Percentiles rank a stretch among this genome's conserved stretches.
Evolutionary conservation across 2,329 filamentous ascomycete species (phyloP).

Genomic region (Aspergillus texensis): DNA sequence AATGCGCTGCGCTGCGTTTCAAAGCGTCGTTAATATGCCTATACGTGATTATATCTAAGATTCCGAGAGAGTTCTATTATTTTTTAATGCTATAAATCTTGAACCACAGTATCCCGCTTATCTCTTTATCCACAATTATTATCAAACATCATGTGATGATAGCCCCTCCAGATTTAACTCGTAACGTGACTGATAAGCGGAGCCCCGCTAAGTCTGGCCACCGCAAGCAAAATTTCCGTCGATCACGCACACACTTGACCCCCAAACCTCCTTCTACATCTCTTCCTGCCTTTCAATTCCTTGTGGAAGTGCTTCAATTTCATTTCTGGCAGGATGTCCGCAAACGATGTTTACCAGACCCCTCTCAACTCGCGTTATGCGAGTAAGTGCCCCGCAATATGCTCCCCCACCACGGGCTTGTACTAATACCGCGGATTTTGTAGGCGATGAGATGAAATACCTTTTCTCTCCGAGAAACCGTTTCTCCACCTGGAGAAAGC

Average conservation of each 20-base stretch:
- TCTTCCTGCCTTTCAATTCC: conserved; percentile 26
- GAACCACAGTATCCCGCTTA: not conserved
- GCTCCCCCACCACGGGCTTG: conserved; percentile 1
- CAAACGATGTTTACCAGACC: conserved; percentile 64
- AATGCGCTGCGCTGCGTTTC: not conserved
- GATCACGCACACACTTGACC: conserved; percentile 25
- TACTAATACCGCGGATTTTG: conserved; percentile 14
- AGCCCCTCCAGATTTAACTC: conserved; percentile 21
- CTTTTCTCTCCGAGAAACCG: conserved; percentile 79
- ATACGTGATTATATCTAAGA: not conserved
- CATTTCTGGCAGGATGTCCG: conserved; percentile 35
- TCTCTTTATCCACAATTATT: not conserved
- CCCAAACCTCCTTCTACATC: conserved; percentile 11
- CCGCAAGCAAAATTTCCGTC: conserved; percentile 34
- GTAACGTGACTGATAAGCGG: conserved; percentile 43
- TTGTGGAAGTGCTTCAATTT: conserved; percentile 22
- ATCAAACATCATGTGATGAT: conserved; percentile 26
- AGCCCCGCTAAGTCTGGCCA: conserved; percentile 31
- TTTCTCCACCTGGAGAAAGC: conserved; percentile 76
- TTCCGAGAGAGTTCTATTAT: not conserved
- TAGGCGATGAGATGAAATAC: conserved; percentile 68
- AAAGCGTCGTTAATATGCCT: not conserved
- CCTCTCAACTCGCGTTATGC: conserved; percentile 73
- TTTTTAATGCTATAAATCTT: conserved; percentile 7
- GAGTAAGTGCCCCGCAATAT: conserved; percentile 46